Base-by-base conservation (phyloP, 2,329 filamentous ascomycete species). In the Berkeleyomyces basicola region DNA sequence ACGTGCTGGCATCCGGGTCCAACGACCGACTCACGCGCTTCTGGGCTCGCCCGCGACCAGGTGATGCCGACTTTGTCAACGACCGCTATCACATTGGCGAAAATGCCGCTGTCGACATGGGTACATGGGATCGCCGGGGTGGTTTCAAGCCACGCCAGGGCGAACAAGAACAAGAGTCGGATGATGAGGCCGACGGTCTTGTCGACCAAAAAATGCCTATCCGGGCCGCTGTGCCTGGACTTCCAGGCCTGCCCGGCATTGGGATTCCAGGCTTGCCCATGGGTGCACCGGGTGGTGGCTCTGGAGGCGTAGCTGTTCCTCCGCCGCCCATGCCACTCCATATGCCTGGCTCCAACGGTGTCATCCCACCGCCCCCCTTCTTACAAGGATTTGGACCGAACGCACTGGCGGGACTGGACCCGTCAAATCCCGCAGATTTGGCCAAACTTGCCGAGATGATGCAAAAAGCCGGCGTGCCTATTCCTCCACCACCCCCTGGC, bases 1-100 rank as follows among this genome's bases (percentile, higher is more conserved):
- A 99, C 70, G 92, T 99, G 66, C 81, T 99, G 6, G 91, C 91
- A 0, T 95, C 92, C 1, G 93, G 93, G 10, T 96, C 91, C 9
- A 97, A 99, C 72, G 93, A 99, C 72, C 86, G 93, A 47, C 91
- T 96, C 66, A 97, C 93, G 2, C 85, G 93, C 58, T 99, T 99
- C 76, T 99, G 93, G 93, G 90, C 91, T 3, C 85, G 93, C 49
- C 83, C 90, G 14, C 80, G 93, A 58, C 93, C 93, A 1, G 93
- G 93, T 58, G 92, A 96, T 67, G 82, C 80, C n/a, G 85, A 87
- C 61, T 87, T 87, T 68, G 82, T 89, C 74, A 90, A 91, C 70
- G 93, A 99, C 74, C 83, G 90, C 64, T 96, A 95, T 72, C 93
- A 99, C 71, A 93, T 97, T 66, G 93, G 93, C 58, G 91, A 96